Base-by-base conservation (phyloP, 1,139 yeast species). In the Geotrichum siamense region DNA sequence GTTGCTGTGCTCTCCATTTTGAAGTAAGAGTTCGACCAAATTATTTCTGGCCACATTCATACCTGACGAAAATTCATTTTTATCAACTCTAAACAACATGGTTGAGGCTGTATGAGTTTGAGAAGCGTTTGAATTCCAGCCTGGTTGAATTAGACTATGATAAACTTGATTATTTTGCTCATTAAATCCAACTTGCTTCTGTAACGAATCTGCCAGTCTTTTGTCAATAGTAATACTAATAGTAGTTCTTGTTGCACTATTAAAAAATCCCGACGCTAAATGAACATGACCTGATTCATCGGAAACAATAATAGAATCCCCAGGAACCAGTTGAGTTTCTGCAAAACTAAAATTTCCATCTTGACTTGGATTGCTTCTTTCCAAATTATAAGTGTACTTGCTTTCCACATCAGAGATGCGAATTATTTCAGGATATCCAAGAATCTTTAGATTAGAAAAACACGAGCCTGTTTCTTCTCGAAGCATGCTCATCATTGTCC, bases 201-300 rank as follows among this genome's bases (percentile, higher is more conserved):
- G 60, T 22, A 65, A 64, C 0, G 77, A 66, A 35, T 68, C 67
- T n/a, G 71, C 63, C 37, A 82, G 70, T 51, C 75, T 69, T 50
- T 81, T 68, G 40, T 70, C 69, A 1, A 82, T 72, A 1, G 72
- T 58, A 1, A 82, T 64, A 33, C 57, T 64, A 32, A 66, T 54
- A 38, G 55, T 52, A n/a, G 58, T 58, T n/a, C 55, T 55, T n/a
- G 51, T 54, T 28, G 84, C 64, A 2, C 62, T 56, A 9, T 68
- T 61, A 3, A 87, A 69, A 39, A 61, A 63, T 0, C 94, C 96
- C 45, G 70, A 70, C 1, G 87, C 77, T 25, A 87, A 58, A 0
- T 86, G 83, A 59, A 80, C 80, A 59, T 82, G 87, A 0, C 95
- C 95, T 0, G 61, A 53, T 55, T 84, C 94, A 59, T 85, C 95